These are phyloP conservation scores for Trametes gibbosa DNA, from an alignment of 768 basidiomycete genomes.

Conservation along the genomic window DNA sequence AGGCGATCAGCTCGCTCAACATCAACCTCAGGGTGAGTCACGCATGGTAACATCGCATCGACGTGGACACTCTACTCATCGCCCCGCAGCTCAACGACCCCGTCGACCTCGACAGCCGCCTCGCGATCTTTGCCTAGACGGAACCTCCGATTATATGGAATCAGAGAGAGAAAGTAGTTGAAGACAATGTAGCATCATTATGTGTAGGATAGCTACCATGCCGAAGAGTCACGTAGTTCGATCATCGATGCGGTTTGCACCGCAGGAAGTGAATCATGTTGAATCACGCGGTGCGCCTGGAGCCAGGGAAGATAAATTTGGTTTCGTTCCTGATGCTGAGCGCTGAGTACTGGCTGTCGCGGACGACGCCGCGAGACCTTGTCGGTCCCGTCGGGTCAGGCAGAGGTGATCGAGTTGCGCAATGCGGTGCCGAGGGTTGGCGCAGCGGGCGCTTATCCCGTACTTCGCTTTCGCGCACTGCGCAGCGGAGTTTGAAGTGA, in stretches of 20 bases:
- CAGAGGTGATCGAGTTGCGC: conserved; percentile 10
- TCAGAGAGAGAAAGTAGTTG: neutral
- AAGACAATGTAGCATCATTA: neutral
- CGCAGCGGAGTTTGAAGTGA: conserved; percentile 23
- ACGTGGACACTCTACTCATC: neutral
- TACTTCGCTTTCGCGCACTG: conserved; percentile 19
- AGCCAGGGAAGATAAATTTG: too few species aligned
- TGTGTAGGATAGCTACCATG: conserved; percentile 6
- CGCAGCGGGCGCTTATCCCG: conserved; percentile 7
- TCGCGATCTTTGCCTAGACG: conserved; percentile 66
- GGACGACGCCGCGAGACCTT: neutral
- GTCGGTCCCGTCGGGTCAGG: conserved; percentile 1
- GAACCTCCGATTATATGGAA: neutral
- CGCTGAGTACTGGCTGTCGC: neutral
- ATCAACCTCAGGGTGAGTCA: conserved; percentile 55
- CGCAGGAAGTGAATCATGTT: neutral
- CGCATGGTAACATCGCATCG: neutral
- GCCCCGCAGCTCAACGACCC: conserved; percentile 64
- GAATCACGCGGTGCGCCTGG: neutral
- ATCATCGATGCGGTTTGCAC: neutral
- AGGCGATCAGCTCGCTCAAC: conserved; percentile 58
- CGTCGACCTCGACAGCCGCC: conserved; percentile 57
- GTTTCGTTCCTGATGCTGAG: too few species aligned
- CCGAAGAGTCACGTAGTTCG: neutral
- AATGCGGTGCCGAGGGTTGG: conserved; percentile 19